A percentile compares a stretch with the other conserved stretches of the same genome.
phyloP scores from a whole-genome alignment of 805 yeast genomes.

The Candida piceae region DNA sequence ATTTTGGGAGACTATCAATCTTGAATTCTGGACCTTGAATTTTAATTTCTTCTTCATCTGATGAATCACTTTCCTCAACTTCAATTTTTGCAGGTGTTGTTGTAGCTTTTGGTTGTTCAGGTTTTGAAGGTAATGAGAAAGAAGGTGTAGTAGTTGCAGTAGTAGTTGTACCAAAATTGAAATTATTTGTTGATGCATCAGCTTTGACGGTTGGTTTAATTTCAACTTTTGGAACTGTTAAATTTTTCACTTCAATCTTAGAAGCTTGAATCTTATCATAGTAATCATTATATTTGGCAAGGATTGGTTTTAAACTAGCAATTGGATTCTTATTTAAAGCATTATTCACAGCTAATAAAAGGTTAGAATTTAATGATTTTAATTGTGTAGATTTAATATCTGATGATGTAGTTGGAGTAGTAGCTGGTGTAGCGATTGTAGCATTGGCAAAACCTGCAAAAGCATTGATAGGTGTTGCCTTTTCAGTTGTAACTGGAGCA shows the following conservation, averaged over 20 bases:
- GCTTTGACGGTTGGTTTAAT: no score
- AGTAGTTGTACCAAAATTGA: background rate
- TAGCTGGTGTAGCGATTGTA: constrained; percentile 2
- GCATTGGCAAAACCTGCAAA: background rate
- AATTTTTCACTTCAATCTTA: constrained; percentile 21
- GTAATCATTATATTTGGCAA: constrained; percentile 56
- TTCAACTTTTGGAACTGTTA: constrained; percentile 20
- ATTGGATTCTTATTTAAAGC: constrained; percentile 40
- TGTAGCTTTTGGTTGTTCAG: background rate
- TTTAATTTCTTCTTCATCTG: constrained; percentile 46
- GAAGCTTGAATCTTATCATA: constrained; percentile 34
- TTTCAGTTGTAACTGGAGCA: background rate
- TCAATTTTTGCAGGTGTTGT: constrained; percentile 20
- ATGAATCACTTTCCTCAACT: constrained; percentile 27
- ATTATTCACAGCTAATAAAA: constrained; percentile 43
- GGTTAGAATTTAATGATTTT: constrained; percentile 61
- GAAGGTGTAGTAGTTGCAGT: background rate
- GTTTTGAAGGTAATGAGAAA: background rate
- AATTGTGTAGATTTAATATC: constrained; percentile 38
- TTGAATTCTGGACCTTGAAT: constrained; percentile 70
- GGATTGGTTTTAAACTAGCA: constrained; percentile 50
- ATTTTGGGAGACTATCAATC: constrained; percentile 40
- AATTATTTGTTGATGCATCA: constrained; percentile 2
- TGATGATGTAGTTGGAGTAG: background rate
- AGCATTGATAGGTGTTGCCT: constrained; percentile 1